Evolutionary conservation across 148 eudicot genomes (phyloP), one percentile per base, ranked within the genome.

Genomic region (Polygonum maritimum): DNA sequence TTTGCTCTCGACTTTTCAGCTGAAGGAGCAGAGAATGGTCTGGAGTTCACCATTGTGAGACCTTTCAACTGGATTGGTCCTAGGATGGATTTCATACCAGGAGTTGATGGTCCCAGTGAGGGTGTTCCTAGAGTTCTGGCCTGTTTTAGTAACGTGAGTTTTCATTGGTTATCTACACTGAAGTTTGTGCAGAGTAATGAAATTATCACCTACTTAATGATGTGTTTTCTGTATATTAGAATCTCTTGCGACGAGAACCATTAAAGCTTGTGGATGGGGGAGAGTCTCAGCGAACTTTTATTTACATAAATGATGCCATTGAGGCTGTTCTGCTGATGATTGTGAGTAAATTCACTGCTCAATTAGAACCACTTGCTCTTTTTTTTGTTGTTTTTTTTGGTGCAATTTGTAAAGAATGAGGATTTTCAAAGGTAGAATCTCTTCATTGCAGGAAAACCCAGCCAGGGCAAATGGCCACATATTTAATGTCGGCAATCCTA

Each of bases 61-160:
- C 99, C 99, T 79, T 95, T 95, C 76, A 95, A 95, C 85, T 92
- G 99, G 99, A 95, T 95, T 77, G 97, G 99, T 86, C 99, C 97
- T 16, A 85, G 97, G 83, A 95, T 95, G 98, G 98, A 95, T 83
- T 95, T 95, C 86, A 95, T 95, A 21, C 98, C 98, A 7, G 98
- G 98, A 45, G 88, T 95, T 77, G 98, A 95, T 83, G 97, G 98
- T 74, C 98, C 98, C 40, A 92, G 93, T 77, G 97, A 95, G 86
- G 98, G 97, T 75, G 98, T 95, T 83, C 98, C 98, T 63, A 89
- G 98, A 82, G 98, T 95, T 81, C 79, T 95, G 65, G 98, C 98
- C 31, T 95, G 98, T 86, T 95, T 95, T 79, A 95, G 98, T 83
- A 92, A 92, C 79, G 98, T 95, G 77, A 78, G 92, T 79, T 52